Base-by-base conservation (phyloP, 257 asterid genomes). In the Fraxinus quadrangulata region DNA sequence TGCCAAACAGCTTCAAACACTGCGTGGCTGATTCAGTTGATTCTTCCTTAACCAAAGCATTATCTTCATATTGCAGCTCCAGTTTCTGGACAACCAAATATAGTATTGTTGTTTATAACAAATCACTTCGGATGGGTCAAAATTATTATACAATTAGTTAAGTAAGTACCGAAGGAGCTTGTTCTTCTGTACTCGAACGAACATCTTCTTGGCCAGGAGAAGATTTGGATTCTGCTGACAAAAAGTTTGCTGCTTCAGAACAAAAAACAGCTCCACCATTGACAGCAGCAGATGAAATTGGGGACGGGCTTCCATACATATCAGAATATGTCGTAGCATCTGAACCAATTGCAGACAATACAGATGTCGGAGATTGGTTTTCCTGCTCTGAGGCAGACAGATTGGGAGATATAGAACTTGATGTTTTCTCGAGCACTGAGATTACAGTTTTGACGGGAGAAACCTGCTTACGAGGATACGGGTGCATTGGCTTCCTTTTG, bases 401-500 rank as follows among this genome's bases (percentile, higher is more conserved):
- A 73, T 70, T 79, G 11, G 83, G 67, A 26, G 92, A 88, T 9
- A 30, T 36, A 8, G 89, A 81, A 33, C 82, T 76, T 7, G 74
- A 49, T 61, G 72, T 81, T 37, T 83, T 79, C 84, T 87, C 89
- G 2, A 84, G 83, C 73, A 73, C 77, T 33, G 85, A 21, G 79
- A 83, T 73, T 59, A 80, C 88, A 1, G 77, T 30, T 70, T 83
- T 88, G 72, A 39, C 72, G 0, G 86, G 84, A 75, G 87, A 81
- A 56, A 54, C 86, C 40, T 87, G 76, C 85, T 95, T 95, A 33
- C 99, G 97, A 45, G 99, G 99, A 86, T 95, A 95, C 11, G 99
- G 99, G 81, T 93, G 97, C 90, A 89, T 74, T 0, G 99, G 99
- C 68, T 95, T 95, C 82, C 97, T 91, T 85, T 95, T 95, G 0